These are phyloP conservation scores for Sordariomycetes sp. DNA, from an alignment of 2,329 filamentous ascomycete genomes.

Conservation along the genomic window DNA sequence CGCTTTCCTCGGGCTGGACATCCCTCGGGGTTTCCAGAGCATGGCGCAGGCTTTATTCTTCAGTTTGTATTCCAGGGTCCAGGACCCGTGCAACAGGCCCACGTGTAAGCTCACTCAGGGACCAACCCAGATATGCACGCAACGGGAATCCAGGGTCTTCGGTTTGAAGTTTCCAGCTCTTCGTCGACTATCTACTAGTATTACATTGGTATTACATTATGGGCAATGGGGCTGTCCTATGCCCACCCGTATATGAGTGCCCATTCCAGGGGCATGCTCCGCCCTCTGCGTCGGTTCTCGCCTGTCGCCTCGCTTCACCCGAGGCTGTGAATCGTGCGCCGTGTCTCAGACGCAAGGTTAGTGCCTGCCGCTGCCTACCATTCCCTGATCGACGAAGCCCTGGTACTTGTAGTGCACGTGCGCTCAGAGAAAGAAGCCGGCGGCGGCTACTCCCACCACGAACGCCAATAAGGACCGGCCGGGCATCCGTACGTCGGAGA, in stretches of 20 bases:
- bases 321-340: not conserved
- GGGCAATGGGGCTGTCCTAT: not conserved
- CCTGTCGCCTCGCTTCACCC: not conserved
- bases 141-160: not conserved
- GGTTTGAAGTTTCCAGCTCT: not conserved
- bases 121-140: not conserved
- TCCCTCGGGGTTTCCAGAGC: not conserved
- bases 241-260: not conserved
- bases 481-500: not conserved
- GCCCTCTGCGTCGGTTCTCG: not conserved
- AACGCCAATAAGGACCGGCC: not conserved
- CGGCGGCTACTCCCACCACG: not conserved
- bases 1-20: not conserved
- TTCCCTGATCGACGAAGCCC: too few species aligned
- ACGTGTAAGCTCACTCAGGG: not conserved
- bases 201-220: conserved; percentile 8
- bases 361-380: too few species aligned
- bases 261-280: not conserved
- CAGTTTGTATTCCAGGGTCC: not conserved
- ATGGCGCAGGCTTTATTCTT: not conserved
- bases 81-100: not conserved
- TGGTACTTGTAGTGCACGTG: not conserved
- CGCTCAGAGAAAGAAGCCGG: not conserved
- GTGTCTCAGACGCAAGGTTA: not conserved
- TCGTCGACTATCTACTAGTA: not conserved